These are phyloP conservation scores for Plenodomus tracheiphilus DNA, from an alignment of 2,329 filamentous ascomycete genomes.

Conservation along the genomic window DNA sequence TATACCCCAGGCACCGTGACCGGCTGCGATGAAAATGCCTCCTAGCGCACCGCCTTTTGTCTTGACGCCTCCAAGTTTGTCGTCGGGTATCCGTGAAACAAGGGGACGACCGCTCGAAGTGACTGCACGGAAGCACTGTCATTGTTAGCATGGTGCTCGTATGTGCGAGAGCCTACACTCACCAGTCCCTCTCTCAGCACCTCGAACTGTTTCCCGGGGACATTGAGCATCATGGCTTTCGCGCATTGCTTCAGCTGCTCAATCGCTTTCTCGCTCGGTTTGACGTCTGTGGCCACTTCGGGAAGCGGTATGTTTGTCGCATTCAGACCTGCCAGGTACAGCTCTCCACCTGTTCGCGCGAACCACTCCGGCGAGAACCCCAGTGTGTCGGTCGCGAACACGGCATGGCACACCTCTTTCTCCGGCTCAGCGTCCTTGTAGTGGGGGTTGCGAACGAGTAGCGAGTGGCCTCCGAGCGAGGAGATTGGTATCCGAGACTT, in stretches of 20 bases:
- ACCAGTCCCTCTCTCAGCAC: conserved; percentile 64
- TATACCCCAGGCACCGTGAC: conserved; percentile 76
- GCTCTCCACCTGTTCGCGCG: conserved; percentile 65
- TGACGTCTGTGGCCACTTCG: conserved; percentile 54
- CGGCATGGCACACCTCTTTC: conserved; percentile 61
- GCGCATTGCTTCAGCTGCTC: conserved; percentile 56
- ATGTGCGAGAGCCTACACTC: conserved; percentile 16
- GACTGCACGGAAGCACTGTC: conserved; percentile 70
- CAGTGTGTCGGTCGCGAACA: conserved; percentile 64
- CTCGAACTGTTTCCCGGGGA: conserved; percentile 58
- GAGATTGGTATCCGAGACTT: conserved; percentile 59
- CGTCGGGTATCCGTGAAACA: conserved; percentile 60
- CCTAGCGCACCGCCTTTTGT: conserved; percentile 53
- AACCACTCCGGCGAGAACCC: conserved; percentile 74
- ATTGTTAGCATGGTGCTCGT: conserved; percentile 5
- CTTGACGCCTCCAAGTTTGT: conserved; percentile 56
- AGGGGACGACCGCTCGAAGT: conserved; percentile 67
- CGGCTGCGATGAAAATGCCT: conserved; percentile 71
- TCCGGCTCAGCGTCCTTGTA: conserved; percentile 53
- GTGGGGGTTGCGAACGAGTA: conserved; percentile 66
- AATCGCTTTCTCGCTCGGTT: conserved; percentile 54
- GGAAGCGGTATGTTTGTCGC: conserved; percentile 64
- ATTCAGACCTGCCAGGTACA: conserved; percentile 77
- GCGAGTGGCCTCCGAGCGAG: conserved; percentile 70
- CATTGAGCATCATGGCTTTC: conserved; percentile 52